Base-by-base conservation (phyloP, 176 grass and related monocot species). In the Musa beccarii region DNA sequence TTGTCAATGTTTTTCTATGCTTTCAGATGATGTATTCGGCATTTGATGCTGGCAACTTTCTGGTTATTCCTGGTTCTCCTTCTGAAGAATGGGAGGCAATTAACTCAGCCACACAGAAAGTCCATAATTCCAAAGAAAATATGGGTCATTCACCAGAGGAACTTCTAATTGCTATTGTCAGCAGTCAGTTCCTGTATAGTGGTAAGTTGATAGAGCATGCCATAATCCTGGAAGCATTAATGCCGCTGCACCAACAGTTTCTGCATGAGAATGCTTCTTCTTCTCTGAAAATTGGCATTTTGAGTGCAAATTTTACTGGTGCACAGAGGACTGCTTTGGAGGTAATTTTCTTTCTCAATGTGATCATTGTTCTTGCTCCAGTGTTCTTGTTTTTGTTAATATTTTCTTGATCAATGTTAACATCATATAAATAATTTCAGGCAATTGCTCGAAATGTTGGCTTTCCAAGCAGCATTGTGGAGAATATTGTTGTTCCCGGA, bases 1-100 rank as follows among this genome's bases (percentile, higher is more conserved):
- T 78, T 16, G 75, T 68, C 8, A 52, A 25, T 10, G 20, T 51
- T 26, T 49, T 63, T 16, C 51, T 56, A 10, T 16, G 21, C 25
- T 72, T 95, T 84, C 88, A 99, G 96, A 78, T 99, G 81, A 89
- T 92, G 88, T 99, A 99, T 78, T 84, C 86, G 81, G 81, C 82
- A 81, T 86, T 99, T 92, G 96, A 99, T 95, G 81, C 83, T 77
- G 91, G 91, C 53, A 99, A 99, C 75, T 95, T 91, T 85, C 89
- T 89, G 52, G 89, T 99, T n/a, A 92, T 99, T 95, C 91, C 91
- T 80, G 96, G 91, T 74, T 88, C 76, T 55, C 86, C 96, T 74
- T 73, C 80, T 79, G 89, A 86, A 85, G 77, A 82, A 82, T 80
- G 85, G 80, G 85, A 81, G 74, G 87, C 87, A 81, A 85, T 92